A percentile compares a stretch with the other conserved stretches of the same genome.
Evolutionary conservation across 495 filamentous ascomycete species (phyloP).

Genomic region (Penicillium alfredii): DNA sequence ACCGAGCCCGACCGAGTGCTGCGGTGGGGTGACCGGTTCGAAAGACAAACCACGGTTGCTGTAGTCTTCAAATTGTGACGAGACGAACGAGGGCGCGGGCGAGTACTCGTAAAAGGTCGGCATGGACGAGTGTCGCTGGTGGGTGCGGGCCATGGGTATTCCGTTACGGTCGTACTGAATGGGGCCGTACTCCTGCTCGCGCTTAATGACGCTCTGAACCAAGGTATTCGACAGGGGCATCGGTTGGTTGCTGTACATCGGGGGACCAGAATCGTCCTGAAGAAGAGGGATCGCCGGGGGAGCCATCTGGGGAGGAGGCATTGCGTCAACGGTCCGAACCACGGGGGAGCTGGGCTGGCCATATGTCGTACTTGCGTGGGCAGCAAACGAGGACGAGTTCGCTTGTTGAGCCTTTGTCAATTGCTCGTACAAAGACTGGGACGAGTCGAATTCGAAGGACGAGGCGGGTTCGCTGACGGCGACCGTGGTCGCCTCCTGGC

Average conservation of each 20-base stretch:
- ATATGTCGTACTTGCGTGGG: constrained; percentile 70
- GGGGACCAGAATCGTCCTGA: constrained; percentile 69
- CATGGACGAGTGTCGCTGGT: constrained; percentile 94
- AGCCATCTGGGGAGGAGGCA: constrained; percentile 70
- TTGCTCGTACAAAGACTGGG: constrained; percentile 97
- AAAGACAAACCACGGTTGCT: constrained; percentile 93
- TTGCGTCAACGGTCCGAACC: constrained; percentile 82
- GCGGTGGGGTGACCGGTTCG: constrained; percentile 92
- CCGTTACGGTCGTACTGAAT: constrained; percentile 89
- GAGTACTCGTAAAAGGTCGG: constrained; percentile 97
- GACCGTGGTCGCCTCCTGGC: constrained; percentile 93
- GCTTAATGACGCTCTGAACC: constrained; percentile 68
- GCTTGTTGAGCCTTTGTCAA: constrained; percentile 99
- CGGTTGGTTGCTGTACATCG: constrained; percentile 55
- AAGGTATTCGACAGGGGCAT: constrained; percentile 57
- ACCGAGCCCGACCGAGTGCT: constrained; percentile 70
- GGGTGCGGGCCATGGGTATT: constrained; percentile 70
- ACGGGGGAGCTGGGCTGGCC: constrained; percentile 78
- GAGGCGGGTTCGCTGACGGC: constrained; percentile 93
- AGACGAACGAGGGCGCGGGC: constrained; percentile 93
- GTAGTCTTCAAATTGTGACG: constrained; percentile 94
- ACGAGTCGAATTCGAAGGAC: constrained; percentile 98
- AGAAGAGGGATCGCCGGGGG: constrained; percentile 72
- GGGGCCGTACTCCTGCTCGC: constrained; percentile 69
- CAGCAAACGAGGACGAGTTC: constrained; percentile 92